Evolutionary conservation across 2,329 filamentous ascomycete species (phyloP).

Genomic region (Daldinia sp.): DNA sequence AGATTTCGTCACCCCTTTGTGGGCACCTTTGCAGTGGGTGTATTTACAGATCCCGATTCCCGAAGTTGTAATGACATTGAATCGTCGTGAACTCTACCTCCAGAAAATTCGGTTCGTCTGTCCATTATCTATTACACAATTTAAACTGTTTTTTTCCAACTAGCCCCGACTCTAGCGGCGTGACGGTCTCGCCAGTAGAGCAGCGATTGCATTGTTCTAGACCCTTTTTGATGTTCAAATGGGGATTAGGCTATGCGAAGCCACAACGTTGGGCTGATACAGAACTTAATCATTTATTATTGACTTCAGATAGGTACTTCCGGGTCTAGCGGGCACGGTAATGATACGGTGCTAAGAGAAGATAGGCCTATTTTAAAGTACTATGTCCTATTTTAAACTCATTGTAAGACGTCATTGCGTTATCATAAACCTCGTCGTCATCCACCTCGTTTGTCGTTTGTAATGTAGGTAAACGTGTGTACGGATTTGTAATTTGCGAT

Average conservation of each 20-base stretch:
- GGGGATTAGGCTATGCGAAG: conserved; percentile 23
- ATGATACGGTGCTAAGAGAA: conserved; percentile 5
- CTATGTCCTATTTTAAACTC: conserved; percentile 15
- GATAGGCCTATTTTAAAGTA: conserved; percentile 4
- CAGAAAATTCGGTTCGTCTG: neutral
- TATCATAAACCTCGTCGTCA: conserved; percentile 15
- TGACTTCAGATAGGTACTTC: conserved; percentile 18
- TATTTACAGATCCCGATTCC: conserved; percentile 20
- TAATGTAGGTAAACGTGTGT: conserved; percentile 3
- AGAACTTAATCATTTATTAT: conserved; percentile 1
- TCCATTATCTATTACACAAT: conserved; percentile 28
- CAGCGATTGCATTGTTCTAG: conserved; percentile 26
- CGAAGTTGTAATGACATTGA: conserved; percentile 9
- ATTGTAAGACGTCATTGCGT: conserved; percentile 22
- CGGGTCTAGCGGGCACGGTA: conserved; percentile 11
- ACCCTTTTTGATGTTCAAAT: conserved; percentile 17
- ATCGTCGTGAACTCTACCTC: conserved; percentile 1
- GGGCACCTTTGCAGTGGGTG: too few relatives aligned
- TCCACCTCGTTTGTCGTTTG: conserved; percentile 2
- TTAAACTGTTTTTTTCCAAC: conserved; percentile 17
- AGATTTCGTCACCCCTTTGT: conserved; percentile 19
- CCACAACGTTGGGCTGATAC: conserved; percentile 11
- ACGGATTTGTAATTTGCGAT: neutral
- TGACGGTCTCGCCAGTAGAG: conserved; percentile 26
- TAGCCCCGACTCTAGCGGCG: conserved; percentile 18